Conservation (phyloP, 176 grass and related monocot genomes). For the Canna indica region DNA sequence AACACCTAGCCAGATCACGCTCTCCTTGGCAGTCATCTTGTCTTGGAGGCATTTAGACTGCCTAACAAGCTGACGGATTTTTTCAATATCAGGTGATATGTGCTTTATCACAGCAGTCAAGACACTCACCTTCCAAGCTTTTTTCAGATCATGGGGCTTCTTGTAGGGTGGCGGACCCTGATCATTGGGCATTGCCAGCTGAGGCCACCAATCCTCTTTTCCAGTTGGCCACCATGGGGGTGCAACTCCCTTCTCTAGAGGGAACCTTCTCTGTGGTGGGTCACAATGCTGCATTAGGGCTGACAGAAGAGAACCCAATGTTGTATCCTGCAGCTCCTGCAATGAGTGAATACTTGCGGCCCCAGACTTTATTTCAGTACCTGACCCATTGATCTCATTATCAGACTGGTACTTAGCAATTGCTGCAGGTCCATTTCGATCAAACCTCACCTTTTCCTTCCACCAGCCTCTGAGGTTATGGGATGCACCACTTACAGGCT, state of each 20-base stretch:
- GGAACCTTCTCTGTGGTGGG: constrained; percentile 72
- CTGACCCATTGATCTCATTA: constrained; percentile 1
- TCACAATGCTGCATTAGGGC: constrained; percentile 92
- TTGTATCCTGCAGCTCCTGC: constrained; percentile 80
- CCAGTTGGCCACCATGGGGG: constrained; percentile 85
- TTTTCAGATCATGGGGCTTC: constrained; percentile 95
- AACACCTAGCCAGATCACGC: constrained; percentile 60
- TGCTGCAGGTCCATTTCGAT: constrained; percentile 75
- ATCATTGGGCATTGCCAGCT: constrained; percentile 34
- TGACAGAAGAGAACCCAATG: constrained; percentile 73
- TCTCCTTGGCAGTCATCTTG: constrained; percentile 94
- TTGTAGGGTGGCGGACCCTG: constrained; percentile 74
- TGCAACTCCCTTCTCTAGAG: constrained; percentile 58
- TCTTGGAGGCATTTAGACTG: constrained; percentile 91
- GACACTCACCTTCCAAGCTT: constrained; percentile 88
- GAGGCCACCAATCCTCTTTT: constrained; percentile 50
- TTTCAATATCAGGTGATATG: constrained; percentile 79
- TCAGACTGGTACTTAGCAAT: constrained; percentile 46
- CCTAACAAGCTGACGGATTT: constrained; percentile 65
- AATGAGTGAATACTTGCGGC: constrained; percentile 37
- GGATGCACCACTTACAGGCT: constrained; percentile 80
- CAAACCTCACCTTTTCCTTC: constrained; percentile 92
- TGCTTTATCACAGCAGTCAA: constrained; percentile 86
- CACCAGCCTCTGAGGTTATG: constrained; percentile 88
- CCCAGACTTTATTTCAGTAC: neutral